Percentiles rank a stretch among this genome's conserved stretches.
These are phyloP conservation scores for Daucus carota DNA, from an alignment of 129 eudicot genomes.

Conservation along the genomic window DNA sequence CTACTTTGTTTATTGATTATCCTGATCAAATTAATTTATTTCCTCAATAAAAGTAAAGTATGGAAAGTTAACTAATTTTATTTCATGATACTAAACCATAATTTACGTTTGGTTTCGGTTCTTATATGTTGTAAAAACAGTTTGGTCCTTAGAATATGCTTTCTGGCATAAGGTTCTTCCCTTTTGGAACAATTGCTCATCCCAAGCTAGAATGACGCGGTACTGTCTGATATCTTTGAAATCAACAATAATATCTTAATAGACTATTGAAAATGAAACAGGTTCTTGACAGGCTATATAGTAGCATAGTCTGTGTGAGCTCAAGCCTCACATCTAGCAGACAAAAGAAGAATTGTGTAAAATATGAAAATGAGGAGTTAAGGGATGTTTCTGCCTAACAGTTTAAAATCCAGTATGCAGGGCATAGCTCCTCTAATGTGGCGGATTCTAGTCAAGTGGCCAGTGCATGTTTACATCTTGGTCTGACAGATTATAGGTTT, in stretches of 20 bases:
- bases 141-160: not conserved
- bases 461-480: conserved; percentile 67
- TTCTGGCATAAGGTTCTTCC: not conserved
- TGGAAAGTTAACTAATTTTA: too few species aligned
- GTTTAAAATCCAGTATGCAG: conserved; percentile 64
- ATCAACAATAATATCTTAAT: not conserved
- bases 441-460: conserved; percentile 25
- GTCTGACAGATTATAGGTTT: conserved; percentile 95
- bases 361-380: too few species aligned
- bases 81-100: not conserved
- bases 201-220: not conserved
- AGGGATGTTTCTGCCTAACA: not conserved
- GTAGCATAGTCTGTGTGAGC: too few species aligned
- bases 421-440: conserved; percentile 22
- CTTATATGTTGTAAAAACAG: not conserved
- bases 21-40: too few species aligned
- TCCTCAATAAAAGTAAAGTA: not conserved
- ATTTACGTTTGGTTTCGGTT: too few species aligned
- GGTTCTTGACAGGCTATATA: not conserved
- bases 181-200: not conserved
- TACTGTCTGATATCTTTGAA: not conserved
- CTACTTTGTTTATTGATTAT: not conserved
- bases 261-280: not conserved
- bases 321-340: too few species aligned
- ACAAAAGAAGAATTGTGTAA: too few species aligned